Conservation (phyloP, 1,139 yeast genomes). For the Hemisphaericaspora xylofermentans region DNA sequence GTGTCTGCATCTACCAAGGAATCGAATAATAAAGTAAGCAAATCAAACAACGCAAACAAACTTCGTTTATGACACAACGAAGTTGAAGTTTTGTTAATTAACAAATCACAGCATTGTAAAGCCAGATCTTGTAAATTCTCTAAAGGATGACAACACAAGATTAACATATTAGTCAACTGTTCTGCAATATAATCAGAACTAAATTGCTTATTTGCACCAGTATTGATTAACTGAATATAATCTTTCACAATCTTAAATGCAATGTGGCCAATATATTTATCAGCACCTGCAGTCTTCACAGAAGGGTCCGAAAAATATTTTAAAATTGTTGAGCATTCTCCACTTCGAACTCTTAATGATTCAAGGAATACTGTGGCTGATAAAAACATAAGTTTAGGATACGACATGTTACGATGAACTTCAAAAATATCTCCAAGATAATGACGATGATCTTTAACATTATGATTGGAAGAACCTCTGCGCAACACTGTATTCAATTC, state of each 20-base stretch:
- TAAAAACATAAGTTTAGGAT: constrained; percentile 83
- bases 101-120: constrained; percentile 68
- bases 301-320: constrained; percentile 87
- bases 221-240: constrained; percentile 47
- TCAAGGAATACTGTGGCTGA: constrained; percentile 83
- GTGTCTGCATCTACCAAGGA: constrained; percentile 82
- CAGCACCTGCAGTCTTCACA: constrained; percentile 68
- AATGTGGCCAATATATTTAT: constrained; percentile 64
- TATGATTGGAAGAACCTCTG: constrained; percentile 84
- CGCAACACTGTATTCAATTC: constrained; percentile 90
- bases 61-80: constrained; percentile 73
- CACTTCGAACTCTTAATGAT: constrained; percentile 71
- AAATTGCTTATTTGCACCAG: constrained; percentile 52
- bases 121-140: constrained; percentile 79
- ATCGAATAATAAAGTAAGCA: constrained; percentile 72
- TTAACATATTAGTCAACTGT: constrained; percentile 68
- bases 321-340: constrained; percentile 74
- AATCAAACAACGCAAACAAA: constrained; percentile 76
- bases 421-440: constrained; percentile 52
- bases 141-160: constrained; percentile 76
- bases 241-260: constrained; percentile 60
- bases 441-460: constrained; percentile 73
- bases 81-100: constrained; percentile 73
- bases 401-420: constrained; percentile 57
- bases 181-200: constrained; percentile 61